Percentiles rank a stretch among this genome's conserved stretches.
phyloP scores from a whole-genome alignment of 2,329 filamentous ascomycete species.

The Epichloe bromicola region DNA sequence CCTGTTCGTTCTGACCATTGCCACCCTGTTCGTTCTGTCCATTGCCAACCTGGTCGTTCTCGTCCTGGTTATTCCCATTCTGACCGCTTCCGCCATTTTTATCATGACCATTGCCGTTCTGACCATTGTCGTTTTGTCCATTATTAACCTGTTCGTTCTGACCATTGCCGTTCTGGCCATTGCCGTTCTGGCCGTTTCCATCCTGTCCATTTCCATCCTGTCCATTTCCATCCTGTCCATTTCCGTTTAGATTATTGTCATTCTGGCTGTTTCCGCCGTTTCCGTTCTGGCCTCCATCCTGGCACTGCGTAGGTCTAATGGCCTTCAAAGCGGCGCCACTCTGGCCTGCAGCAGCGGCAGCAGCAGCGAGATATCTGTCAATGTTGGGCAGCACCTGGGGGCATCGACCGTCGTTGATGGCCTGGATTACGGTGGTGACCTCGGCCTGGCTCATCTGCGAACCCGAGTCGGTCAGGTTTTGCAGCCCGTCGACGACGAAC shows the following conservation, averaged over 20 bases:
- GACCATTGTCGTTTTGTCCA: too few relatives aligned
- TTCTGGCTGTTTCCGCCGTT: too few relatives aligned
- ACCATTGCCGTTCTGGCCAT: too few relatives aligned
- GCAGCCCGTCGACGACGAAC: constrained; percentile 7
- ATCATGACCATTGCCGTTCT: too few relatives aligned
- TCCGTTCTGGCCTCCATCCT: neutral
- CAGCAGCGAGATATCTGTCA: neutral
- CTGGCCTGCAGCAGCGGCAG: neutral
- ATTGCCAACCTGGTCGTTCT: too few relatives aligned
- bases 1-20: too few relatives aligned
- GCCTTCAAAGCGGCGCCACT: neutral
- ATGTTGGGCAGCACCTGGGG: neutral
- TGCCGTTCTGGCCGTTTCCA: neutral
- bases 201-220: too few relatives aligned
- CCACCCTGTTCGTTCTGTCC: too few relatives aligned
- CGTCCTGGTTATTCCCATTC: too few relatives aligned
- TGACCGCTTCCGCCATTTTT: accelerated
- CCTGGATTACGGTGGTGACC: neutral
- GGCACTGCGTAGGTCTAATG: neutral
- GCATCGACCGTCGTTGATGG: constrained; percentile 8
- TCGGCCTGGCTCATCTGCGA: constrained; percentile 3
- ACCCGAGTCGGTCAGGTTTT: constrained; percentile 1
- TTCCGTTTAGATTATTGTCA: too few relatives aligned
- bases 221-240: too few relatives aligned
- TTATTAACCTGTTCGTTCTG: too few relatives aligned